phyloP scores from a whole-genome alignment of 2,329 filamentous ascomycete genomes.

The Botryotinia globosa region DNA sequence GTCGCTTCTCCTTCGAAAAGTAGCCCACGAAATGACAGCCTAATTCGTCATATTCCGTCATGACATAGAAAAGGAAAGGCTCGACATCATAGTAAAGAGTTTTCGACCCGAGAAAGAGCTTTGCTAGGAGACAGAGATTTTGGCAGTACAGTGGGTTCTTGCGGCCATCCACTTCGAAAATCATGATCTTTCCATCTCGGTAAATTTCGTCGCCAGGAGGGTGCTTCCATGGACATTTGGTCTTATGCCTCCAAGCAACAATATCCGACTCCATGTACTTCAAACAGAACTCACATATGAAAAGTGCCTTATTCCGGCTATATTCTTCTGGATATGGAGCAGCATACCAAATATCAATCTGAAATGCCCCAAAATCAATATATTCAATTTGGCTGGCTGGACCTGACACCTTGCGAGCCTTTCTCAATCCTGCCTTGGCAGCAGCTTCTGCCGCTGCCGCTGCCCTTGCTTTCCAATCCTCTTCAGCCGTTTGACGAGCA shows the following conservation, averaged over 20 bases:
- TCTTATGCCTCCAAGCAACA: conserved; percentile 95
- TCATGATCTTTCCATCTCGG: conserved; percentile 82
- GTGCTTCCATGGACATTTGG: conserved; percentile 94
- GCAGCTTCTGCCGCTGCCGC: conserved; percentile 65
- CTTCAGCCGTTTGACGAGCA: conserved; percentile 85
- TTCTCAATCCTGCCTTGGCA: conserved; percentile 60
- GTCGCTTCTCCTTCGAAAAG: conserved; percentile 97
- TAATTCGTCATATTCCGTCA: conserved; percentile 87
- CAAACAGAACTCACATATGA: conserved; percentile 98
- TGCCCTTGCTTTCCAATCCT: conserved; percentile 76
- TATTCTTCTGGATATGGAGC: conserved; percentile 98
- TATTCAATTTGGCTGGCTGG: conserved; percentile 96
- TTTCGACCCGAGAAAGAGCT: conserved; percentile 97
- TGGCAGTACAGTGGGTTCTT: conserved; percentile 99
- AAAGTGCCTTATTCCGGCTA: conserved; percentile 92
- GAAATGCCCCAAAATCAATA: conserved; percentile 95
- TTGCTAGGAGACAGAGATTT: conserved; percentile 91
- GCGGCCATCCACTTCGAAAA: conserved; percentile 96
- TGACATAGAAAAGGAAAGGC: conserved; percentile 94
- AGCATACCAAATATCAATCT: conserved; percentile 99
- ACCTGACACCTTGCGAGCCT: conserved; percentile 72
- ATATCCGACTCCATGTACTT: conserved; percentile 99
- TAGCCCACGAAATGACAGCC: conserved; percentile 99
- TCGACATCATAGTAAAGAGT: conserved; percentile 98
- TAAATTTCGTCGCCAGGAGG: conserved; percentile 98